Base-by-base conservation (phyloP, 768 basidiomycete species). In the Trametes cinnabarina region DNA sequence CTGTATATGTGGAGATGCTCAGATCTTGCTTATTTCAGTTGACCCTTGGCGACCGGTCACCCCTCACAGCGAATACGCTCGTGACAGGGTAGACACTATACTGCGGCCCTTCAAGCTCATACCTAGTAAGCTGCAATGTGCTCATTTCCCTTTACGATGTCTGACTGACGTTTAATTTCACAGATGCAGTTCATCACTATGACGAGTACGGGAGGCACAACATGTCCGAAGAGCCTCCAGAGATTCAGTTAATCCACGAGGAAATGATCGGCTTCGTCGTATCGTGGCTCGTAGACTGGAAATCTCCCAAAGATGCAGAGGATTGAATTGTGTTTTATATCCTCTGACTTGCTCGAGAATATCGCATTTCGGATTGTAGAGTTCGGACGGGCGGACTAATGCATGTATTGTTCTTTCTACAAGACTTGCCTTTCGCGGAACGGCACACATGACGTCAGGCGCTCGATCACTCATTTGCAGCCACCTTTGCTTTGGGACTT, bases 31-130 rank as follows among this genome's bases (percentile, higher is more conserved):
- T 23, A 32, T 32, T n/a, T 3, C 60, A 91, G 90, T 89, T 30
- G 94, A 96, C 72, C 93, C 94, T 15, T 97, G 94, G 94, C 81
- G 88, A 55, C 92, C 93, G 0, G 85, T 84, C 64, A 92, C 90
- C 10, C 90, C 91, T 0, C 92, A 92, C 68, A 90, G 89, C 62
- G 76, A 81, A 48, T 82, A 90, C 48, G 92, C 93, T 3, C 66
- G 73, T 6, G 77, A 83, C 46, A 78, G 94, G 17, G 70, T 77
- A 41, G 92, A 94, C 71, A 93, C 92, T 0, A 72, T 86, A 15
- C 66, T 85, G 34, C 77, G 80, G 37, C 95, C 95, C 0, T 93
- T 93, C 74, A 94, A 94, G 69, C 66, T 95, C 40, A 97, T 97
- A 57, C 87, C 87, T 10, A 78, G 93, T 93, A 63, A n/a, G n/a